Percentiles rank a stretch among this genome's conserved stretches.
These are phyloP conservation scores for Diaporthe sp. DNA, from an alignment of 2,329 filamentous ascomycete species.

Conservation along the genomic window DNA sequence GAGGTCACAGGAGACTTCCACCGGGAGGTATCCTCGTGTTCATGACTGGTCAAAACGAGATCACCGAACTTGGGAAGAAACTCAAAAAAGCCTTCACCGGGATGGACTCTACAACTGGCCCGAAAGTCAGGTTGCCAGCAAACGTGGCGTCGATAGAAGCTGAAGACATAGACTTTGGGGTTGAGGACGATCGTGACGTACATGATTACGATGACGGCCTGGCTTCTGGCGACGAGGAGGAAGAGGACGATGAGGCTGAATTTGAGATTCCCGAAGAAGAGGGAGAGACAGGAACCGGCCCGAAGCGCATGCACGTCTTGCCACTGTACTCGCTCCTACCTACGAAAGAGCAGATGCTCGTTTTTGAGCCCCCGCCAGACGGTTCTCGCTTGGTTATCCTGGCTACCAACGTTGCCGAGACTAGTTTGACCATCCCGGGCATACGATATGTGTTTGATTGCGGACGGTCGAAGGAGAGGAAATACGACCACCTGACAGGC, in stretches of 20 bases:
- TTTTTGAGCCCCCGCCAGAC: slow-evolving; percentile 88
- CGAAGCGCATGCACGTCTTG: slow-evolving; percentile 85
- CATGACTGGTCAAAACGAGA: slow-evolving; percentile 93
- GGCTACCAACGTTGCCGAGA: slow-evolving; percentile 97
- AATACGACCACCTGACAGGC: slow-evolving; percentile 87
- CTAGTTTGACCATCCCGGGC: slow-evolving; percentile 94
- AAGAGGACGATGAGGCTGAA: slow-evolving; percentile 72
- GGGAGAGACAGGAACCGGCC: slow-evolving; percentile 68
- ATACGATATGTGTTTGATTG: slow-evolving; percentile 97
- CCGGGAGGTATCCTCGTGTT: slow-evolving; percentile 94
- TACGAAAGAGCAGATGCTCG: slow-evolving; percentile 88
- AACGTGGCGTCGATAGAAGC: slow-evolving; percentile 83
- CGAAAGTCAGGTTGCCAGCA: slow-evolving; percentile 80
- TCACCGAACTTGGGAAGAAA: slow-evolving; percentile 82
- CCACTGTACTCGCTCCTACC: slow-evolving; percentile 94
- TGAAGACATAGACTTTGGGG: slow-evolving; percentile 88
- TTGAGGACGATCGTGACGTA: slow-evolving; percentile 70
- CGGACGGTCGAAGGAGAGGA: slow-evolving; percentile 91
- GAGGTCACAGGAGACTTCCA: slow-evolving; percentile 90
- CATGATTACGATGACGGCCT: slow-evolving; percentile 72
- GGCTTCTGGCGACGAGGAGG: slow-evolving; percentile 70
- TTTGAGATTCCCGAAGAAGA: slow-evolving; percentile 78
- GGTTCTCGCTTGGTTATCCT: slow-evolving; percentile 88
- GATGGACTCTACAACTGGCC: slow-evolving; percentile 67
- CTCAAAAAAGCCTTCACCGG: slow-evolving; percentile 77